Conservation (phyloP, 1,139 yeast species). For the Lodderomyces jiufengensis region DNA sequence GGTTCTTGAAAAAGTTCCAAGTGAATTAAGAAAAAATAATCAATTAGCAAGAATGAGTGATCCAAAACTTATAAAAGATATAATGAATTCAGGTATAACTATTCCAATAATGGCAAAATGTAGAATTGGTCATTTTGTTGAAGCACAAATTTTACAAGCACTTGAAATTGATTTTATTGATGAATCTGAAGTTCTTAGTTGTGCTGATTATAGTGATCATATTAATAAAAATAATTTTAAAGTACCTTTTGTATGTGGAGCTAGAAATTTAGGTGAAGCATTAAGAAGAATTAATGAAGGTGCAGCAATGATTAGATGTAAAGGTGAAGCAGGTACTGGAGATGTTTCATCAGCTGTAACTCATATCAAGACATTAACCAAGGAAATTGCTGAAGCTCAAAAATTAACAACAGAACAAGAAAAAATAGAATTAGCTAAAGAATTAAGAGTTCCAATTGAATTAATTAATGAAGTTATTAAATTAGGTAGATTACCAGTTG, state of each 20-base stretch:
- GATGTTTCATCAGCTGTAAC: slow-evolving; percentile 84
- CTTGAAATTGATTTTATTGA: slow-evolving; percentile 78
- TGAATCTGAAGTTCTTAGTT: slow-evolving; percentile 81
- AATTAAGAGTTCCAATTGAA: slow-evolving; percentile 57
- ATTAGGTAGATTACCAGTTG: slow-evolving; percentile 72
- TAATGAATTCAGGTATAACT: slow-evolving; percentile 62
- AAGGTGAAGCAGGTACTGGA: slow-evolving; percentile 91
- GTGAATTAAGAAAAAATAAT: slow-evolving; percentile 81
- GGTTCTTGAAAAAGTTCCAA: slow-evolving; percentile 86
- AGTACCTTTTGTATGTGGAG: slow-evolving; percentile 86
- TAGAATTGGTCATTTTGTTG: slow-evolving; percentile 81
- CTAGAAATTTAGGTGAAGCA: slow-evolving; percentile 81
- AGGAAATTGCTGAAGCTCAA: slow-evolving; percentile 50
- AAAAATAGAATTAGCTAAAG: slow-evolving; percentile 49
- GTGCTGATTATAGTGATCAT: slow-evolving; percentile 71
- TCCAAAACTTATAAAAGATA: slow-evolving; percentile 74
- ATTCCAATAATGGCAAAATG: slow-evolving; percentile 88
- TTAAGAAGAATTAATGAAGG: slow-evolving; percentile 79
- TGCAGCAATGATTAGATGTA: slow-evolving; percentile 85
- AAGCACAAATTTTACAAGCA: slow-evolving; percentile 75
- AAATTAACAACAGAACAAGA: slow-evolving; percentile 42
- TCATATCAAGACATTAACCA: slow-evolving; percentile 61
- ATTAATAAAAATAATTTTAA: slow-evolving; percentile 59
- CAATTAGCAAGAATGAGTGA: slow-evolving; percentile 88
- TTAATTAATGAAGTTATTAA: slow-evolving; percentile 50